phyloP scores from a whole-genome alignment of 2,329 filamentous ascomycete species.

The Drechslera avenae region DNA sequence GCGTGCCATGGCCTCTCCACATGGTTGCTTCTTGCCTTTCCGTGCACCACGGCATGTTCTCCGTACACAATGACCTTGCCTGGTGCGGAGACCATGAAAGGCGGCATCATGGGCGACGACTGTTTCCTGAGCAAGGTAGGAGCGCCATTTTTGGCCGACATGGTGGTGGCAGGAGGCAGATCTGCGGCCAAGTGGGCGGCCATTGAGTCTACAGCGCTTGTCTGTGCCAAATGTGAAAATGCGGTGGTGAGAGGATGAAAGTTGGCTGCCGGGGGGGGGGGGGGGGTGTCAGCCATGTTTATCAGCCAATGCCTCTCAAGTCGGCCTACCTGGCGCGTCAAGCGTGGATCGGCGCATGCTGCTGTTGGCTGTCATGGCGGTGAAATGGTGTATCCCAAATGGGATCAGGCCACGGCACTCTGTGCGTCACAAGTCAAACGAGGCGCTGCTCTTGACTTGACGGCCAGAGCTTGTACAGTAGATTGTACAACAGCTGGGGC shows the following conservation, averaged over 20 bases:
- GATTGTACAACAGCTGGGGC: background rate
- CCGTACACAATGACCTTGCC: slow-evolving; percentile 99
- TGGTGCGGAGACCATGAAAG: slow-evolving; percentile 97
- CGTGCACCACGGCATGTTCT: slow-evolving; percentile 96
- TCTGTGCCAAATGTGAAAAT: slow-evolving; percentile 29
- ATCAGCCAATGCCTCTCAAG: background rate
- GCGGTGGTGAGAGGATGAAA: slow-evolving; percentile 30
- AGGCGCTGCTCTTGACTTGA: slow-evolving; percentile 11
- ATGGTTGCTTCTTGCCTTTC: slow-evolving; percentile 67
- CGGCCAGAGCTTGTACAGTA: background rate
- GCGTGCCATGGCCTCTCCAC: background rate
- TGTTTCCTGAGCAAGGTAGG: slow-evolving; percentile 37
- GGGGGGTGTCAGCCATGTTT: slow-evolving; percentile 16
- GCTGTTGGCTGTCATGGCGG: slow-evolving; percentile 33
- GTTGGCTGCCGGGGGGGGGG: slow-evolving; percentile 18
- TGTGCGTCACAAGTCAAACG: slow-evolving; percentile 12
- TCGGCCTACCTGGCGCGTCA: slow-evolving; percentile 29
- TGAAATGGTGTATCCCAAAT: background rate
- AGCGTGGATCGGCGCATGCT: slow-evolving; percentile 30
- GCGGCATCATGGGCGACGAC: slow-evolving; percentile 71
- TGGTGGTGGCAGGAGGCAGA: slow-evolving; percentile 21
- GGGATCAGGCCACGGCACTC: no score
- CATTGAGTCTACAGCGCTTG: slow-evolving; percentile 38
- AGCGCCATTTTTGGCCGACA: slow-evolving; percentile 15
- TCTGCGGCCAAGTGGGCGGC: slow-evolving; percentile 34